Base-by-base conservation (phyloP, 2,329 filamentous ascomycete species). In the Fusarium xyrophilum region DNA sequence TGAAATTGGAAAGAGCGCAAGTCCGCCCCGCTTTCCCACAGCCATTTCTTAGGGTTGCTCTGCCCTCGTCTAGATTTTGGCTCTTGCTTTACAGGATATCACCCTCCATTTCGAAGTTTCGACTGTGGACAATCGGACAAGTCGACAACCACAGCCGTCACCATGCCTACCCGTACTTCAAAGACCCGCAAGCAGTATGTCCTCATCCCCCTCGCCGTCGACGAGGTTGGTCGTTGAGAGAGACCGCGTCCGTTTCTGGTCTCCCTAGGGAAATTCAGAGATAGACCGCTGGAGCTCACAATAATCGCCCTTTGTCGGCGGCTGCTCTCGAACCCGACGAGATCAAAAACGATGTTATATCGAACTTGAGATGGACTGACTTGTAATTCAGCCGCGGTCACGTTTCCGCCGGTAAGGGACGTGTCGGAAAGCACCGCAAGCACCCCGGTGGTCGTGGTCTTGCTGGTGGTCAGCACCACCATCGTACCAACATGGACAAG, bases 341-440 rank as follows among this genome's bases (percentile, higher is more conserved):
- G 53, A 33, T 27, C 2, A 46, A 30, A 44, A 48, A 27, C 52
- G 38, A 62, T 25, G 21, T 25, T 54, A 64, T 38, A 64, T 14
- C 25, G 60, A 58, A 63, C 58, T 54, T 51, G 59, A 65, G 53
- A 74, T 72, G 64, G 64, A 67, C 72, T 74, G 68, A 75, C 73
- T 69, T 72, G 65, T 67, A 73, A 71, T 56, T 78, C 81, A 93
- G 91, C 88, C 93, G 95, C 88, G 95, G 95, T 84, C 93, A 99
- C 87, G 96, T 99, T 82, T 96, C 92, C 81, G 93, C 93, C 88
- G 96, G 96, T 88, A 90, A 98, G 85, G 95, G 96, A 88, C 95
- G 95, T 89, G 84, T 98, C 82, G 96, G 96, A 83, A 98, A 98
- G 92, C 94, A 97, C 91, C 88, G 96, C 82, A 98, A 99, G 91